Evolutionary conservation across 192 early-diverging fungal genomes (phyloP).

Genomic region (Gonapodya prolifera): DNA sequence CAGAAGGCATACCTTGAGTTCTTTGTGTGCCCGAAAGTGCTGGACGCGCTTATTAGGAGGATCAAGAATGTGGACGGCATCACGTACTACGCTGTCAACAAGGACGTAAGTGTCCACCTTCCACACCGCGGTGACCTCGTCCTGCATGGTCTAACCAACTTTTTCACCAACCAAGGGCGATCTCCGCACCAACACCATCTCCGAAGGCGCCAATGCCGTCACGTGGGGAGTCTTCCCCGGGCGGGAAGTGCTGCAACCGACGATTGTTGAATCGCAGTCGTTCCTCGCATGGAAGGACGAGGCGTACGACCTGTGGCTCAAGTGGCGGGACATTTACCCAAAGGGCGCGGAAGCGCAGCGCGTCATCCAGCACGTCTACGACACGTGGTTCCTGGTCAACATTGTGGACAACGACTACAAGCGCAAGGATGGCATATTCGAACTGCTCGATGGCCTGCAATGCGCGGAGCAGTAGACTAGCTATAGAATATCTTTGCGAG

Average conservation of each 20-base stretch:
- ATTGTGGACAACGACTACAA: constrained; percentile 77
- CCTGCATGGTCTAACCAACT: not conserved
- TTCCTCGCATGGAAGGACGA: constrained; percentile 84
- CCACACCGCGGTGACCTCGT: not conserved
- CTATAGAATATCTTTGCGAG: too few relatives aligned
- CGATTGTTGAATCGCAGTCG: constrained; percentile 74
- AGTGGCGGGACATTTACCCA: constrained; percentile 39
- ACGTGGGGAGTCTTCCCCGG: constrained; percentile 99
- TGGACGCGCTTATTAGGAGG: constrained; percentile 46
- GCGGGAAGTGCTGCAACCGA: constrained; percentile 91
- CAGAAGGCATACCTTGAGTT: constrained; percentile 90
- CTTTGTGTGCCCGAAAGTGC: constrained; percentile 61
- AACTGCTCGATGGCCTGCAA: constrained; percentile 39
- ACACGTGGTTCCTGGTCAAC: constrained; percentile 82
- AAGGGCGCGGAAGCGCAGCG: constrained; percentile 8
- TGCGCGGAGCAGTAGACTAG: not conserved
- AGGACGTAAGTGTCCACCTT: constrained; percentile 20
- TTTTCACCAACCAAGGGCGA: constrained; percentile 43
- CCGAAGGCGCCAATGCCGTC: constrained; percentile 84
- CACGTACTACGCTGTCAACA: constrained; percentile 86
- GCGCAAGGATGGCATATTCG: constrained; percentile 47
- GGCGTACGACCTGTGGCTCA: constrained; percentile 83
- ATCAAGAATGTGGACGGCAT: constrained; percentile 50
- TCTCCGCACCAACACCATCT: constrained; percentile 74
- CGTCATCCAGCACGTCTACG: constrained; percentile 48